Base-by-base conservation (phyloP, 1,139 yeast species). In the Candida sanyaensis region DNA sequence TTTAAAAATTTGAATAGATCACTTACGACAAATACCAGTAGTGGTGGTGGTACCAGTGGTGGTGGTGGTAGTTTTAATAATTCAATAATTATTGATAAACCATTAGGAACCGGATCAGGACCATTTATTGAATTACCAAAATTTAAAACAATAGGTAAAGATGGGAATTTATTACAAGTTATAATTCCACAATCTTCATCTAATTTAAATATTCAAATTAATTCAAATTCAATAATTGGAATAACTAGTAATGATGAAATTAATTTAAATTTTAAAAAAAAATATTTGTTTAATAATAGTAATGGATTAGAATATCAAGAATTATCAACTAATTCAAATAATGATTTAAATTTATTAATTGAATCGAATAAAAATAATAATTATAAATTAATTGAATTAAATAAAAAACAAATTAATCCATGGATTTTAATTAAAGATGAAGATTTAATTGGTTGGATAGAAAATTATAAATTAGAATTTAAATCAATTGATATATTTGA, bases 391-490 rank as follows among this genome's bases (percentile, higher is more conserved):
- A 52, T 72, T 32, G 63, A 67, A 6, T 50, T 61, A n/a, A 12
- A 12, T 6, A 10, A 6, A 24, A 17, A 17, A 6, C 38, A 28
- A 11, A n/a, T 4, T 13, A 23, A 6, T 2, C 28, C 37, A 12
- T 77, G 83, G 83, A 56, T 56, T 2, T 57, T 77, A n/a, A 46
- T 62, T 7, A 65, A 65, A 21, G 62, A 63, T 42, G 61, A 65
- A 6, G 59, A 61, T 45, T 50, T 78, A 21, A 61, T 75, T 12
- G 80, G 80, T 2, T 78, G 82, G 82, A 63, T 65, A 42, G 64
- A 69, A 46, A 50, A 41, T 5, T 41, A 27, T 13, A 41, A 41
- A 34, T 34, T 74, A 12, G 54, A 61, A 23, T 45, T 76, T 17
- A 44, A 45, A n/a, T 55, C 62, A 5, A 40, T 42, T 8, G 42